phyloP scores from a whole-genome alignment of 2,329 filamentous ascomycete species.

The Diplocarpon mali region DNA sequence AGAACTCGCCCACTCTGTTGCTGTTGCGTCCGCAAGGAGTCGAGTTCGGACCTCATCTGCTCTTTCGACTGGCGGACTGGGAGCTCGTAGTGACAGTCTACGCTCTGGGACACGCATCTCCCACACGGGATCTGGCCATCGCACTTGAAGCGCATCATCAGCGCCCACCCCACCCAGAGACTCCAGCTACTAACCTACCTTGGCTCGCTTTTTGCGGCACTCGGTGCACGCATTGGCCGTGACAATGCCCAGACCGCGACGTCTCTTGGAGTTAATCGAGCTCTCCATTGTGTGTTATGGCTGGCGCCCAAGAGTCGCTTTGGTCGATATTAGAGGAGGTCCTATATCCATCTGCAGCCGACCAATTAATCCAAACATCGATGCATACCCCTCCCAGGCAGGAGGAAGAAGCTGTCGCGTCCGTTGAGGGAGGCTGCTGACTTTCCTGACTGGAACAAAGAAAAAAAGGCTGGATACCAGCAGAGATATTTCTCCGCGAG shows the following conservation, averaged over 20 bases:
- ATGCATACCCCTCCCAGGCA: too few relatives aligned
- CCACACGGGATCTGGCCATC: conserved; percentile 40
- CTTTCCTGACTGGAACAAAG: too few relatives aligned
- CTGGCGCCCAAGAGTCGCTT: too few relatives aligned
- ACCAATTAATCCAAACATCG: too few relatives aligned
- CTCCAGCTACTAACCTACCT: conserved; percentile 13
- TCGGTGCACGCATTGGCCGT: conserved; percentile 26
- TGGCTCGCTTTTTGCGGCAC: conserved; percentile 26
- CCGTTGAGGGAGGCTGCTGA: too few relatives aligned
- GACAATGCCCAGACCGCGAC: conserved; percentile 23
- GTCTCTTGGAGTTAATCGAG: conserved; percentile 19
- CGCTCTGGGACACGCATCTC: conserved; percentile 43
- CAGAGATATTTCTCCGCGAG: too few relatives aligned
- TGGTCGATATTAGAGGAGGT: not conserved
- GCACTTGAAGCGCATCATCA: conserved; percentile 34
- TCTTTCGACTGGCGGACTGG: conserved; percentile 55
- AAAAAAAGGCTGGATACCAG: too few relatives aligned
- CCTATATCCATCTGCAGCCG: not conserved
- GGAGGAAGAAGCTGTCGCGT: too few relatives aligned
- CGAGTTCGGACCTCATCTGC: conserved; percentile 47
- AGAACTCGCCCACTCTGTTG: conserved; percentile 45
- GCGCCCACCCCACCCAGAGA: not conserved
- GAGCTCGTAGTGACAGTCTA: conserved; percentile 49
- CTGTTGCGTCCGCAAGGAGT: conserved; percentile 42
- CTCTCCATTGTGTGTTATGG: conserved; percentile 6